phyloP scores from a whole-genome alignment of 1,284 basidiomycete genomes.

The Athelia psychrophila region DNA sequence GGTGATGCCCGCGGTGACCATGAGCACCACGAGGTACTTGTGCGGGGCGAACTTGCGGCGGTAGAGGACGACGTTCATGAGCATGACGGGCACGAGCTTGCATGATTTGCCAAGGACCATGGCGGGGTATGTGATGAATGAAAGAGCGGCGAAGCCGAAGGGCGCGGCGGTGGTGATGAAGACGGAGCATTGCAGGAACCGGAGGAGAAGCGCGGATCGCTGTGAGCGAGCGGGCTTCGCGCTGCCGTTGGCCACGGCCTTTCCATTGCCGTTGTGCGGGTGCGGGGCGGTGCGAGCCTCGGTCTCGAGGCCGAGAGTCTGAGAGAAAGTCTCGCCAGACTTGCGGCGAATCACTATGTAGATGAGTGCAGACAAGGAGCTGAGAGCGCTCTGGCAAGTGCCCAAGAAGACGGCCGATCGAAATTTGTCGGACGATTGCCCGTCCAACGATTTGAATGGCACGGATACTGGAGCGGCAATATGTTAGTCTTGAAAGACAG shows the following conservation, averaged over 20 bases:
- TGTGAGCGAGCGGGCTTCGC: slow-evolving; percentile 23
- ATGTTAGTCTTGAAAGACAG: slow-evolving; percentile 5
- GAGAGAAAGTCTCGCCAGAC: slow-evolving; percentile 44
- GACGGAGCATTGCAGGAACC: slow-evolving; percentile 81
- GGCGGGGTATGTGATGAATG: slow-evolving; percentile 97
- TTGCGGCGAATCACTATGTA: slow-evolving; percentile 77
- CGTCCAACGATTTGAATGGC: slow-evolving; percentile 73
- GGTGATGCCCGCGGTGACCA: slow-evolving; percentile 93
- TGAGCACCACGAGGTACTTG: slow-evolving; percentile 91
- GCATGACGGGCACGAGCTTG: slow-evolving; percentile 95
- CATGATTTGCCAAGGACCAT: slow-evolving; percentile 99
- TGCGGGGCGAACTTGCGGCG: slow-evolving; percentile 87
- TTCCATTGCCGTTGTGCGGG: slow-evolving; percentile 23
- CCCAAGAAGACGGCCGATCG: slow-evolving; percentile 87
- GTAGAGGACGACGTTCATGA: slow-evolving; percentile 92
- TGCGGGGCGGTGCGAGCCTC: slow-evolving; percentile 16
- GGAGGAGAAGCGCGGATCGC: slow-evolving; percentile 53
- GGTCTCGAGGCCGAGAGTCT: slow-evolving; percentile 56
- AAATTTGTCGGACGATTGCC: slow-evolving; percentile 71
- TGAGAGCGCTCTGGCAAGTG: slow-evolving; percentile 83
- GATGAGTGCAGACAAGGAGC: slow-evolving; percentile 72
- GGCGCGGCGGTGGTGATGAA: slow-evolving; percentile 92
- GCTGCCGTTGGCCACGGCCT: slow-evolving; percentile 17
- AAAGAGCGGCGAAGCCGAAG: slow-evolving; percentile 92
- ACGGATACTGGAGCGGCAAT: slow-evolving; percentile 61